These are phyloP conservation scores for Crepidotus variabilis DNA, from an alignment of 768 basidiomycete species.

Conservation along the genomic window DNA sequence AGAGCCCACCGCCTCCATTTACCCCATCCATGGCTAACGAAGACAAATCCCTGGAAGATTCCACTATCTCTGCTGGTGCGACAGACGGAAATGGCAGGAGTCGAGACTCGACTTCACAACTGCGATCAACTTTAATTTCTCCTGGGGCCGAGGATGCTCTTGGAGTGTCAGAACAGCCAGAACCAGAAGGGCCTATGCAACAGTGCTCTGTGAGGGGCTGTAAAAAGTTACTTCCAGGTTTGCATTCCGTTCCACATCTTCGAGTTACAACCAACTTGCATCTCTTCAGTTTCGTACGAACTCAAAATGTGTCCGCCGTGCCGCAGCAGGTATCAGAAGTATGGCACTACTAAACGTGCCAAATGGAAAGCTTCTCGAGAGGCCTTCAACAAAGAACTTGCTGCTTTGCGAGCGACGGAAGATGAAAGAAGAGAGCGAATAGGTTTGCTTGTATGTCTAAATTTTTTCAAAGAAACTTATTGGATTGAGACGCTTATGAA, in stretches of 20 bases:
- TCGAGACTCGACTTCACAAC: background rate
- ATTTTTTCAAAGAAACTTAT: background rate
- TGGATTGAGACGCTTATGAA: background rate
- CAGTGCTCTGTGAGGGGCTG: slow-evolving; percentile 56
- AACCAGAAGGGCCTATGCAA: slow-evolving; percentile 20
- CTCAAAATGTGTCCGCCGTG: slow-evolving; percentile 46
- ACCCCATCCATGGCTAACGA: background rate
- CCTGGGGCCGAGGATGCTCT: background rate
- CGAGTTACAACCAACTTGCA: slow-evolving; percentile 12
- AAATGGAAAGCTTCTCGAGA: slow-evolving; percentile 49
- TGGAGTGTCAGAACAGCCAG: background rate
- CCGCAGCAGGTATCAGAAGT: slow-evolving; percentile 44
- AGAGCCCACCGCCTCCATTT: background rate
- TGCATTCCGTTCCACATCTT: slow-evolving; percentile 17
- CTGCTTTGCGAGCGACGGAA: background rate
- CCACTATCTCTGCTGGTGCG: no score
- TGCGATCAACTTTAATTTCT: background rate
- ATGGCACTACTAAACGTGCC: slow-evolving; percentile 51
- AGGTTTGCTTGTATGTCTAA: background rate
- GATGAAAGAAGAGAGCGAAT: background rate
- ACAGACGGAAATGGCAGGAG: background rate
- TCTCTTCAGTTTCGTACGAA: slow-evolving; percentile 22
- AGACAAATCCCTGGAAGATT: background rate
- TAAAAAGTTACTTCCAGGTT: slow-evolving; percentile 39
- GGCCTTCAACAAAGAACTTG: background rate